Evolutionary conservation across 2,329 filamentous ascomycete genomes (phyloP).

Genomic region (Claviceps citrina): DNA sequence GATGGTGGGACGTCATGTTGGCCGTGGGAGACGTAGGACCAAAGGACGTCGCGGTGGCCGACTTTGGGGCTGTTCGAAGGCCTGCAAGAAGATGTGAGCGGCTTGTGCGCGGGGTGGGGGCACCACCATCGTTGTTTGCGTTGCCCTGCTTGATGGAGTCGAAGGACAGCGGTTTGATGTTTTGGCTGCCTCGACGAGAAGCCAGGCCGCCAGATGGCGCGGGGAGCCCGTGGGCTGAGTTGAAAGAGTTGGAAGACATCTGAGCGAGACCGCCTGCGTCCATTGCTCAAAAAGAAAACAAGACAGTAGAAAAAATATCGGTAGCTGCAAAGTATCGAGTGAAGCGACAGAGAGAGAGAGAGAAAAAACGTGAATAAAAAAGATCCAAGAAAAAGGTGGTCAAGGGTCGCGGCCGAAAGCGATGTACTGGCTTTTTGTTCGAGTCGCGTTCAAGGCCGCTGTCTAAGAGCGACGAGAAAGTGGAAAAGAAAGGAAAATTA

Average conservation of each 20-base stretch:
- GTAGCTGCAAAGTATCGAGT: background rate
- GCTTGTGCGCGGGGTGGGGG: conserved; percentile 78
- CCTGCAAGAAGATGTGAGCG: conserved; percentile 89
- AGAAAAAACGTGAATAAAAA: background rate
- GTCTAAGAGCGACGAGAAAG: background rate
- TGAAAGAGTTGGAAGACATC: conserved; percentile 83
- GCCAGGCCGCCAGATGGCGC: conserved; percentile 70
- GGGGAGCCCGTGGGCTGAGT: conserved; percentile 54
- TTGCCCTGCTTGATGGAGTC: conserved; percentile 55
- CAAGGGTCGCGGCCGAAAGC: background rate
- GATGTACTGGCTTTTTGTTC: conserved; percentile 1
- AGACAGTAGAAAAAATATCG: background rate
- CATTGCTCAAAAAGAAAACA: conserved; percentile 37
- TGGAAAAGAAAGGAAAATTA: conserved; percentile 1
- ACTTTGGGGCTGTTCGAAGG: conserved; percentile 85
- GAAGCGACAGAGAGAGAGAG: conserved; percentile 4
- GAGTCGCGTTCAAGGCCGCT: background rate
- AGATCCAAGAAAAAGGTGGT: conserved; percentile 1
- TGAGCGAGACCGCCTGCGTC: conserved; percentile 99
- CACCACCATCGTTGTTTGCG: conserved; percentile 50
- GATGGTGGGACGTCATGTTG: conserved; percentile 24
- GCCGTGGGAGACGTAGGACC: conserved; percentile 47
- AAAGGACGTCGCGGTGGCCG: conserved; percentile 54
- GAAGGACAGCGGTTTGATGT: conserved; percentile 80
- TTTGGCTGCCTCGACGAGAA: conserved; percentile 67